A percentile compares a stretch with the other conserved stretches of the same genome.
Evolutionary conservation across 1,284 basidiomycete genomes (phyloP).

Genomic region (Mycosarcoma mackinlayi): DNA sequence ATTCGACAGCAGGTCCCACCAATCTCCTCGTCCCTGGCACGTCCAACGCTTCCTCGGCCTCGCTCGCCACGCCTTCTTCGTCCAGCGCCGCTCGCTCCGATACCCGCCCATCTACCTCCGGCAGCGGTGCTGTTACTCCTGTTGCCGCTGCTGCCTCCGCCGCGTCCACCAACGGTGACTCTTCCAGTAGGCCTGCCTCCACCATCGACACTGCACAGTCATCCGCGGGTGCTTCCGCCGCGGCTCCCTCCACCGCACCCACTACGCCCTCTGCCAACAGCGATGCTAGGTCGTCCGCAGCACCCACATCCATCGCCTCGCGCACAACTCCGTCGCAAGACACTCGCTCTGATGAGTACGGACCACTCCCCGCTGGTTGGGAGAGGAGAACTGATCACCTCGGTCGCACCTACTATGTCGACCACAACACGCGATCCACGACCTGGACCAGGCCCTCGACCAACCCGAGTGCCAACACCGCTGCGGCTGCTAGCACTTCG

Average conservation of each 20-base stretch:
- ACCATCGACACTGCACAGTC: constrained; percentile 29
- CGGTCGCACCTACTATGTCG: constrained; percentile 82
- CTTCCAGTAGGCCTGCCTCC: constrained; percentile 38
- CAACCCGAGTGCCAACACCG: constrained; percentile 53
- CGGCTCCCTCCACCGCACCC: constrained; percentile 15
- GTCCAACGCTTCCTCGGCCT: constrained; percentile 56
- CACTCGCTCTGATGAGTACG: constrained; percentile 56
- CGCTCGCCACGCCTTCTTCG: constrained; percentile 43
- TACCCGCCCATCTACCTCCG: constrained; percentile 30
- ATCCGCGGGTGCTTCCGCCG: constrained; percentile 13
- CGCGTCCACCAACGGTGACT: constrained; percentile 16
- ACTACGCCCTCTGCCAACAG: constrained; percentile 7
- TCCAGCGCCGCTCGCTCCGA: constrained; percentile 28
- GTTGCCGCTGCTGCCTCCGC: constrained; percentile 27
- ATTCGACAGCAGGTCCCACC: constrained; percentile 52
- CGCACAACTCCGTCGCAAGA: constrained; percentile 38
- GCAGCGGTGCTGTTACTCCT: constrained; percentile 30
- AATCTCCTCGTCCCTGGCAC: constrained; percentile 46
- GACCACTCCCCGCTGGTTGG: constrained; percentile 83
- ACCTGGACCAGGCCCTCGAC: constrained; percentile 79
- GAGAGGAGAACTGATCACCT: constrained; percentile 90
- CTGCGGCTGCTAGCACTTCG: constrained; percentile 54
- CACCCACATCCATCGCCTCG: constrained; percentile 18
- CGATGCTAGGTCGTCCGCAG: constrained; percentile 29
- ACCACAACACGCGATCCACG: constrained; percentile 89